Conservation (phyloP, 2,329 filamentous ascomycete species). For the Apiospora malaysiana region DNA sequence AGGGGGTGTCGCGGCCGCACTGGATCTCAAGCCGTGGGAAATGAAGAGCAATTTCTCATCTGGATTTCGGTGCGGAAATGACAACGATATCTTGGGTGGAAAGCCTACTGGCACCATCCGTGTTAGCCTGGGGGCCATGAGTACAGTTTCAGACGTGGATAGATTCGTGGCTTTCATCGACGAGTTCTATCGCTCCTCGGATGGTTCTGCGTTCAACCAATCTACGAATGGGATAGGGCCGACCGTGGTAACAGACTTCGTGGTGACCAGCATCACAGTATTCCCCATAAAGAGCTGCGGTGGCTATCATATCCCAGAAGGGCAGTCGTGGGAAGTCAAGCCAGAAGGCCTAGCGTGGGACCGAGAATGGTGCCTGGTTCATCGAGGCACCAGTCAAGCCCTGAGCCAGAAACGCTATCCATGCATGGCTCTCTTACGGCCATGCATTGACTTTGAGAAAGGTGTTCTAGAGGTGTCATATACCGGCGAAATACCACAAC, state of each 20-base stretch:
- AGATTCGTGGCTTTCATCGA: constrained; percentile 73
- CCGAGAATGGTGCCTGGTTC: constrained; percentile 93
- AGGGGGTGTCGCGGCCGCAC: constrained; percentile 76
- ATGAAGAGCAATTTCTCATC: constrained; percentile 84
- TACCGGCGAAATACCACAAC: constrained; percentile 38
- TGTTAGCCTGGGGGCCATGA: constrained; percentile 90
- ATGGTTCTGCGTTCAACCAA: neutral
- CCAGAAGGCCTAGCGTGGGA: constrained; percentile 91
- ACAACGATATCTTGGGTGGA: constrained; percentile 80
- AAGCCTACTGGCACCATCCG: constrained; percentile 89
- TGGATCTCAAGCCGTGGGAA: constrained; percentile 80
- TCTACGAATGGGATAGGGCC: neutral
- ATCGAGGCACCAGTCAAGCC: constrained; percentile 81
- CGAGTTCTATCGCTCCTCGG: constrained; percentile 65
- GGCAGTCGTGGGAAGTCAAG: constrained; percentile 74
- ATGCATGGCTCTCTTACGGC: constrained; percentile 83
- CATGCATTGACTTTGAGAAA: constrained; percentile 71
- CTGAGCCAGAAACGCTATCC: constrained; percentile 90
- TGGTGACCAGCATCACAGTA: constrained; percentile 49
- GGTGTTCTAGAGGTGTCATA: constrained; percentile 70
- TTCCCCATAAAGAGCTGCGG: constrained; percentile 97
- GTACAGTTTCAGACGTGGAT: constrained; percentile 75
- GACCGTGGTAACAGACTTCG: neutral
- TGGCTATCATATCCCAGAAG: constrained; percentile 72
- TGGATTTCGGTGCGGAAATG: constrained; percentile 83